Percentiles rank a stretch among this genome's conserved stretches.
Conservation (phyloP, 192 early-diverging fungal species). For the Coemansia sp. region DNA sequence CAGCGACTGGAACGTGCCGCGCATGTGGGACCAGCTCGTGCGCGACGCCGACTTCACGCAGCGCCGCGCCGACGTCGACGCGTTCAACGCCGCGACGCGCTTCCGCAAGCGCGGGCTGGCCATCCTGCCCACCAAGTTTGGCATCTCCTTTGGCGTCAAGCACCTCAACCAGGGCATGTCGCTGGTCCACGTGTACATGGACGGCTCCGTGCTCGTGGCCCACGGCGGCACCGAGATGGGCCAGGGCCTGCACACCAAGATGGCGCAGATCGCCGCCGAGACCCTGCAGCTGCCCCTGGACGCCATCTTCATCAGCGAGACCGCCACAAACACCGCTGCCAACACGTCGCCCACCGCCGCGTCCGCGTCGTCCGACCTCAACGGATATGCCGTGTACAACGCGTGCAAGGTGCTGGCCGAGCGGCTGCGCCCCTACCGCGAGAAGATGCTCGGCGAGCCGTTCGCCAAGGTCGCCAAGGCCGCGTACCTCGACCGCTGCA, state of each 20-base stretch:
- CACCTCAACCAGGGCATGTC: constrained; percentile 83
- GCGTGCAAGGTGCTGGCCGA: constrained; percentile 73
- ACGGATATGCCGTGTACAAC: constrained; percentile 77
- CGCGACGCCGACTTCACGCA: constrained; percentile 51
- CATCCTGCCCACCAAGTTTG: constrained; percentile 82
- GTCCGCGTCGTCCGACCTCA: constrained; percentile 75
- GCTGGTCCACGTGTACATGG: constrained; percentile 80
- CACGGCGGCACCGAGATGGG: constrained; percentile 94
- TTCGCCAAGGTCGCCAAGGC: constrained; percentile 55
- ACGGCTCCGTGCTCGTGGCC: constrained; percentile 77
- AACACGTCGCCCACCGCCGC: constrained; percentile 83
- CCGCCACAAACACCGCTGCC: constrained; percentile 72
- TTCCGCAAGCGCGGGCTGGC: constrained; percentile 80
- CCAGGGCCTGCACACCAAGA: constrained; percentile 88
- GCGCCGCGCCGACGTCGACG: constrained; percentile 59
- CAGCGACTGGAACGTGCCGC: constrained; percentile 67
- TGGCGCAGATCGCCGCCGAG: constrained; percentile 82
- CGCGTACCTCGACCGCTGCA: constrained; percentile 78
- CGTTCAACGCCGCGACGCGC: constrained; percentile 67
- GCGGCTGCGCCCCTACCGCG: constrained; percentile 69
- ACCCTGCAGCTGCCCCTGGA: constrained; percentile 69
- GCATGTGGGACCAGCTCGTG: constrained; percentile 68
- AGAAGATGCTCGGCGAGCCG: constrained; percentile 52
- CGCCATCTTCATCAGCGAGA: constrained; percentile 67
- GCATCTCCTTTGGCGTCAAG: constrained; percentile 72